Evolutionary conservation across 768 basidiomycete species (phyloP).

Genomic region (Hydnum rufescens): DNA sequence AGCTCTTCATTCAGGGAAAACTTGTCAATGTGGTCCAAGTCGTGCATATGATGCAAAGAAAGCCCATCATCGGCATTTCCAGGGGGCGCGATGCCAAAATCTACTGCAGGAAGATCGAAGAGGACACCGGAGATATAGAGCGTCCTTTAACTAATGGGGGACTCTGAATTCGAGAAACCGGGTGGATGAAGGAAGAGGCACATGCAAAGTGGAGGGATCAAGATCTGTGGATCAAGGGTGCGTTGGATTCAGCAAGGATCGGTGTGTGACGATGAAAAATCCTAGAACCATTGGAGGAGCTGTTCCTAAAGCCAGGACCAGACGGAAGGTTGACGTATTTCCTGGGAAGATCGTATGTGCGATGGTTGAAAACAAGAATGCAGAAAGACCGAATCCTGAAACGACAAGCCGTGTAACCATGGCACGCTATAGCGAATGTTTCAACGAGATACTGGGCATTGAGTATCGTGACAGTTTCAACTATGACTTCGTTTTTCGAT

Average conservation of each 20-base stretch:
- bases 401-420: slow-evolving; percentile 59
- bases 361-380: slow-evolving; percentile 70
- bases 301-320: slow-evolving; percentile 59
- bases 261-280: slow-evolving; percentile 45
- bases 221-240: too few species aligned
- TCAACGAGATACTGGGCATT: too few species aligned
- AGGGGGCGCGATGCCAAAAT: slow-evolving; percentile 12
- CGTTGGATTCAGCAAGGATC: too few species aligned
- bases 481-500: too few species aligned
- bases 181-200: slow-evolving; percentile 3
- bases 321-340: slow-evolving; percentile 55
- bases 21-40: not conserved
- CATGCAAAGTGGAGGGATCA: too few species aligned
- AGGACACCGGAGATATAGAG: slow-evolving; percentile 5
- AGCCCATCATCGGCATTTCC: not conserved
- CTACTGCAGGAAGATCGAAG: slow-evolving; percentile 6
- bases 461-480: too few species aligned
- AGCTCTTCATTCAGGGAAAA: not conserved
- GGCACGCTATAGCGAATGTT: too few species aligned
- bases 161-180: slow-evolving; percentile 11
- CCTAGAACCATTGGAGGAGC: slow-evolving; percentile 65
- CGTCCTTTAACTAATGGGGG: not conserved
- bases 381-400: slow-evolving; percentile 79
- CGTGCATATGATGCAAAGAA: not conserved
- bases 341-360: slow-evolving; percentile 55